Evolutionary conservation across 306 rosid genomes (phyloP), one percentile per base, ranked within the genome.

Genomic region (Citrullus mucosospermus): DNA sequence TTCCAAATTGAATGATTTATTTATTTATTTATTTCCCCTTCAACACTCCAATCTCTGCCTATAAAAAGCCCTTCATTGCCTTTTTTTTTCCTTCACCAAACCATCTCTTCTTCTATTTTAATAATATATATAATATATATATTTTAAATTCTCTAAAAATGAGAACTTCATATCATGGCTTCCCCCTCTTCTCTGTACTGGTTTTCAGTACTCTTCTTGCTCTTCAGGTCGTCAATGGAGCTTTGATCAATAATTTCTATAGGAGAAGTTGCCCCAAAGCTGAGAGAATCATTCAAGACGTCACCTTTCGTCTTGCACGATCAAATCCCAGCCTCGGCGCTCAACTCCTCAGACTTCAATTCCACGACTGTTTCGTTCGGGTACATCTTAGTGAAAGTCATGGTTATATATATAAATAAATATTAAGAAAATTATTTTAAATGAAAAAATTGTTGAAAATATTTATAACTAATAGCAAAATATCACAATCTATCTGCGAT

Each of bases 311-410:
- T 41, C 63, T 76, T 41, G 85, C 81, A 54, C 62, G 51, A 30
- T 39, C 51, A 1, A 75, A 85, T 36, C 76, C 69, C 10, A 28
- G 75, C 25, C 46, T 85, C 32, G 83, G 77, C 2, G 81, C 85
- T 4, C 83, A 84, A 56, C 86, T 87, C 15, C 80, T 87, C 0
- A 34, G 90, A 80, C 51, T 87, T 12, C 90, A 82, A 69, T 87
- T 75, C 66, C 90, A 85, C 54, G 90, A 87, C 38, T 87, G 88
- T 22, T 85, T 87, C 38, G 88, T 87, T 18, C 59, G 80, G 85
- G 90, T 87, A 79, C 11, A 53, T 43, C 10, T 43, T 43, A 6
- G 10, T 46, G 14, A 46, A 46, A 46, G 3, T 41, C 5, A 8
- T 8, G 6, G 6, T 43, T 6, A 7, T 2, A 43, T 2, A 43